A percentile compares a stretch with the other conserved stretches of the same genome.
phyloP scores from a whole-genome alignment of 2,329 filamentous ascomycete species.

The Aspergillus intermedius region DNA sequence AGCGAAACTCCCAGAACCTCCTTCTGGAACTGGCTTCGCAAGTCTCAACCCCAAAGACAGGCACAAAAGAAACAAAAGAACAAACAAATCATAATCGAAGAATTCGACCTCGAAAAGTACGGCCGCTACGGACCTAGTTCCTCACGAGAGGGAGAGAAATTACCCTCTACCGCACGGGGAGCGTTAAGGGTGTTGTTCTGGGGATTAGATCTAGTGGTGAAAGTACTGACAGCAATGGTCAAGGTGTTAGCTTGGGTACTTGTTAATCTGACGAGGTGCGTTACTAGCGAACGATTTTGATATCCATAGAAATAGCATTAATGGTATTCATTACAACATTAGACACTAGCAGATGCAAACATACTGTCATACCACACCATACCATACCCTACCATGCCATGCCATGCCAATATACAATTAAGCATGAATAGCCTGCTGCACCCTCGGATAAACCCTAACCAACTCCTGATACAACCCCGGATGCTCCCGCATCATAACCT shows the following conservation, averaged over 20 bases:
- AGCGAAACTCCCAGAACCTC: neutral
- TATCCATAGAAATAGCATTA: neutral
- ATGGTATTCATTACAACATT: neutral
- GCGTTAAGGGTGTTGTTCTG: conserved; percentile 34
- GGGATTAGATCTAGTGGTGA: conserved; percentile 32
- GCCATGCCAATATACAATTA: conserved; percentile 17
- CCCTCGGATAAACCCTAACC: conserved; percentile 73
- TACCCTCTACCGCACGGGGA: conserved; percentile 32
- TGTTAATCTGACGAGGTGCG: conserved; percentile 32
- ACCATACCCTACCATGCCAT: neutral
- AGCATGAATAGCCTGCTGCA: conserved; percentile 71
- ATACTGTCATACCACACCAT: neutral
- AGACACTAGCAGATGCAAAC: neutral
- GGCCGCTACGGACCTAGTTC: conserved; percentile 33
- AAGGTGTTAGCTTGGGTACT: conserved; percentile 38
- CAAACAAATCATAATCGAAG: conserved; percentile 32
- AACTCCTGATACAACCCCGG: conserved; percentile 73
- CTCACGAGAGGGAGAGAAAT: conserved; percentile 31
- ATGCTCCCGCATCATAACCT: conserved; percentile 54
- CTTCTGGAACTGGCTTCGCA: too few relatives aligned
- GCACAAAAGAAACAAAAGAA: conserved; percentile 19
- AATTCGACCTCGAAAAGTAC: conserved; percentile 42
- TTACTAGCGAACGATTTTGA: conserved; percentile 39
- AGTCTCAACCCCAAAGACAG: neutral
- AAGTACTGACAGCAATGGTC: conserved; percentile 30